A percentile compares a stretch with the other conserved stretches of the same genome.
phyloP scores from a whole-genome alignment of 2,329 filamentous ascomycete genomes.

The Aureobasidium sp. region DNA sequence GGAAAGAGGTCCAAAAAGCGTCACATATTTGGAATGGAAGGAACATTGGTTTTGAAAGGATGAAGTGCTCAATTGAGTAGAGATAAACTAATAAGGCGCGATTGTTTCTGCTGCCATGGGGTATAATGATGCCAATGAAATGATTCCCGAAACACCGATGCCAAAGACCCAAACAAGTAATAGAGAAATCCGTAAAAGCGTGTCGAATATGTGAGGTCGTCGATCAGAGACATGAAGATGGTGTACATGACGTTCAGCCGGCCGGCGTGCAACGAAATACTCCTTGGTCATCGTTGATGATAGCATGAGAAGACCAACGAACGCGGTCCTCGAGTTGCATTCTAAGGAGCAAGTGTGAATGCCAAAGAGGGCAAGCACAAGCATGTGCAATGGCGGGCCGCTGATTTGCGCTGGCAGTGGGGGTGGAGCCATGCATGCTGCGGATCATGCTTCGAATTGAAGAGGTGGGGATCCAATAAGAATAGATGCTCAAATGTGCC shows the following conservation, averaged over 20 bases:
- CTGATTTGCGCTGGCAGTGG: slow-evolving; percentile 2
- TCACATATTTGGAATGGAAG: neutral
- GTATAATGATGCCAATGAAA: slow-evolving; percentile 1
- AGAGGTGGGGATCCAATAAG: neutral
- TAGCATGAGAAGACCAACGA: neutral
- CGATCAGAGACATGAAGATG: neutral
- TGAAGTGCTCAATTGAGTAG: neutral
- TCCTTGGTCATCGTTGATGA: neutral
- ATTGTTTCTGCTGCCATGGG: slow-evolving; percentile 4
- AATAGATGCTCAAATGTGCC: neutral
- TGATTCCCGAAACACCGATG: neutral
- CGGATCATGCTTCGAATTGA: slow-evolving; percentile 10
- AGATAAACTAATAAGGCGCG: neutral
- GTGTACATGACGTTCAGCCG: neutral
- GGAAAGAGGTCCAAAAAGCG: neutral
- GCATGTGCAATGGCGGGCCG: neutral
- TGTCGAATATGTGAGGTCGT: neutral
- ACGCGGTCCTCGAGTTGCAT: neutral
- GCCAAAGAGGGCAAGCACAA: neutral
- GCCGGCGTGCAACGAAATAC: neutral
- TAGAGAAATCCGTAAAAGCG: neutral
- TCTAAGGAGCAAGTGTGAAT: neutral
- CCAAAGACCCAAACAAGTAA: neutral
- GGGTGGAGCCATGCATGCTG: slow-evolving; percentile 1
- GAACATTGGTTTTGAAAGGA: neutral